Base-by-base conservation (phyloP, 129 eudicot species). In the Flaveria ramosissima region DNA sequence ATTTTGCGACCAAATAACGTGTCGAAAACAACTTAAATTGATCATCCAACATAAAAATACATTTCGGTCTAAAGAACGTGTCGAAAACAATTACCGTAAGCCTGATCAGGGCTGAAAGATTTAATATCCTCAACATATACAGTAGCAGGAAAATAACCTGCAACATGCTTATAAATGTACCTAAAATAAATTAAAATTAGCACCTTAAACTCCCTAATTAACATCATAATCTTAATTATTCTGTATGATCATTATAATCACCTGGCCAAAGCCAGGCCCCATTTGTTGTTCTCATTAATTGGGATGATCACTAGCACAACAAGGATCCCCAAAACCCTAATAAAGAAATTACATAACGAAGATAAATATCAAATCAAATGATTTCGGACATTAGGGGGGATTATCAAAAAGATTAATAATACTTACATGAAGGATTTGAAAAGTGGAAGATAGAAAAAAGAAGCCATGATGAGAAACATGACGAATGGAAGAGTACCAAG, bases 131-230 rank as follows among this genome's bases (percentile, higher is more conserved):
- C 97, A 26, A 93, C 96, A 70, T 85, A 84, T 61, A 93, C 78
- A 26, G 77, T 82, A 59, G 85, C 89, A 7, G 97, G 98, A 74
- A 93, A 93, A 85, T 93, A 93, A 57, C 96, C 97, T 70, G 79
- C 84, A 7, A 85, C 93, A 77, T 87, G 87, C 88, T 89, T 89
- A 53, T 91, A 93, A 55, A 93, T 83, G 79, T 84, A 84, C 83
- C 98, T 93, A 89, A 55, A 78, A 78, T 66, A 42, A 15, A 12
- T 9, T 13, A 7, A 15, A 20, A 51, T 9, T 43, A 62, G 15
- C 9, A 3, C 51, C 19, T 16, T 23, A 56, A 72, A 8, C 45
- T 15, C 6, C 12, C n/a, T 52, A 51, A 53, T 17, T 72, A 32
- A 30, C 59, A 53, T 53, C 51, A n/a, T 32, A 27, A 36, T 26